Conservation (phyloP, 345 rosid genomes). For the Triadica sebifera region DNA sequence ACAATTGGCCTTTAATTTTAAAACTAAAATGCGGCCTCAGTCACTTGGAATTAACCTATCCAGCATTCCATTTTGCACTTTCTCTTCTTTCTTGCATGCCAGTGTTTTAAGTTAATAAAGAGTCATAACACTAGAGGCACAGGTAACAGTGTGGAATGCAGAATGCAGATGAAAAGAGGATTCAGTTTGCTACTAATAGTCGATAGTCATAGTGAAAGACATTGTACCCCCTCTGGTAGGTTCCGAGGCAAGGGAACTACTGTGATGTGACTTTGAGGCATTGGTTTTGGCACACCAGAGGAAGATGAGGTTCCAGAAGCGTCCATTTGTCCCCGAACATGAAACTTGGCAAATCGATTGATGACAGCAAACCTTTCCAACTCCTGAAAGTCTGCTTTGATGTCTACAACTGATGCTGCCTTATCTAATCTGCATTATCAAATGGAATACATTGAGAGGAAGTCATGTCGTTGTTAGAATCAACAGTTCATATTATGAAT, state of each 20-base stretch:
- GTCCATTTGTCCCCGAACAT: slow-evolving; percentile 54
- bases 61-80: slow-evolving; percentile 22
- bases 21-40: slow-evolving; percentile 20
- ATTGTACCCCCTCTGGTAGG: slow-evolving; percentile 85
- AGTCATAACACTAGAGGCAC: not conserved
- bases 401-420: slow-evolving; percentile 52
- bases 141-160: slow-evolving; percentile 19
- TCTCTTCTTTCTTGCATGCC: slow-evolving; percentile 23
- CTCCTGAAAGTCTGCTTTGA: slow-evolving; percentile 75
- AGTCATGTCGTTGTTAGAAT: not conserved
- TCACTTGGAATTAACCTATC: slow-evolving; percentile 24
- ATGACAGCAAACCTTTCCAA: slow-evolving; percentile 73
- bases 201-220: slow-evolving; percentile 76
- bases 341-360: slow-evolving; percentile 92
- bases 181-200: slow-evolving; percentile 17
- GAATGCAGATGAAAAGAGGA: slow-evolving; percentile 19
- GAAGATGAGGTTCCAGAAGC: slow-evolving; percentile 45
- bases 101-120: slow-evolving; percentile 18
- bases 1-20: slow-evolving; percentile 18
- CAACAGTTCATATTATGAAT: not conserved
- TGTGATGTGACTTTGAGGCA: slow-evolving; percentile 70
- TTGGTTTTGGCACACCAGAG: slow-evolving; percentile 38
- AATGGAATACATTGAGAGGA: not conserved
- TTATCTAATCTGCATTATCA: slow-evolving; percentile 64
- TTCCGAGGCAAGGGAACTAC: slow-evolving; percentile 74